Evolutionary conservation across 2,329 filamentous ascomycete species (phyloP).

Genomic region (Cephalotrichum gorgonifer): DNA sequence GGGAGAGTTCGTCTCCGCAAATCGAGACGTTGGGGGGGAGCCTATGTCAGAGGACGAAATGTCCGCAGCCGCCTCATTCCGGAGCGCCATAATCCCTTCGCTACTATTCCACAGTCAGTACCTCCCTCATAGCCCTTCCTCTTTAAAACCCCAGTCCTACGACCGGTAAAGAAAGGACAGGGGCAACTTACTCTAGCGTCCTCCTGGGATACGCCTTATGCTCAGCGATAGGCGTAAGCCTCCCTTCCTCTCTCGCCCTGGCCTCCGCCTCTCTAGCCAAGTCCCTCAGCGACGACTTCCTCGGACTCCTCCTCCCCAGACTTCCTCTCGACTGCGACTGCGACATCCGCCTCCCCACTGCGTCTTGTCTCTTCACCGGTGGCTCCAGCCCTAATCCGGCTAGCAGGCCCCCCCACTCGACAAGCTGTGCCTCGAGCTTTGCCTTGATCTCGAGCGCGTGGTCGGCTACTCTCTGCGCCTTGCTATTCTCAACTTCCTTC

Average conservation of each 20-base stretch:
- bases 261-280: constrained; percentile 43
- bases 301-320: constrained; percentile 38
- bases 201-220: constrained; percentile 56
- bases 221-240: constrained; percentile 59
- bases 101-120: constrained; percentile 20
- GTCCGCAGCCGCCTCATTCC: constrained; percentile 32
- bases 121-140: background rate
- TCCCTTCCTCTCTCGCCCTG: constrained; percentile 38
- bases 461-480: constrained; percentile 48
- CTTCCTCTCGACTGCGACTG: constrained; percentile 27
- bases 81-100: constrained; percentile 53
- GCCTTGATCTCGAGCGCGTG: constrained; percentile 60
- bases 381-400: constrained; percentile 54
- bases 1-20: constrained; percentile 38
- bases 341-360: constrained; percentile 28
- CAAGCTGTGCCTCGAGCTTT: constrained; percentile 61
- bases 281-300: constrained; percentile 45
- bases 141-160: background rate
- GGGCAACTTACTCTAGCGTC: constrained; percentile 52
- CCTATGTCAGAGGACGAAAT: constrained; percentile 58
- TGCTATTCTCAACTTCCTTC: constrained; percentile 53
- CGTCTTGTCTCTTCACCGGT: constrained; percentile 34
- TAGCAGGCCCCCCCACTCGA: constrained; percentile 59
- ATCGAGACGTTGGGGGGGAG: constrained; percentile 48
- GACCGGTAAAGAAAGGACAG: background rate